Evolutionary conservation across 2,329 filamentous ascomycete genomes (phyloP).

Genomic region (Pseudocercospora cruenta): DNA sequence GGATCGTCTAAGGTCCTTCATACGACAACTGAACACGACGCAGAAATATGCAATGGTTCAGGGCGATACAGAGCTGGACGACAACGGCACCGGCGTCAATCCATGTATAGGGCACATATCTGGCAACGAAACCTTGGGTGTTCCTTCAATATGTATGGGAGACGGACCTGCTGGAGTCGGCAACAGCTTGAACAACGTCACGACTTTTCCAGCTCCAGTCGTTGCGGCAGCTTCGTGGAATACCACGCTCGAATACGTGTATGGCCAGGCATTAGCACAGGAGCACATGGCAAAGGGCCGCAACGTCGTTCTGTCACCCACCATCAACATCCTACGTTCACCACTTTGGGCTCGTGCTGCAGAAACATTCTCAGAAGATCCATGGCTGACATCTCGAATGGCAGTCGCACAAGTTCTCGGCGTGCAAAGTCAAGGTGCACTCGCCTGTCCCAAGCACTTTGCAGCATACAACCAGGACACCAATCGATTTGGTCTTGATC

Average conservation of each 20-base stretch:
- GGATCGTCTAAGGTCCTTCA: constrained; percentile 5
- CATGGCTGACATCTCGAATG: constrained; percentile 10
- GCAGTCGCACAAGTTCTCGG: constrained; percentile 1
- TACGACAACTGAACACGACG: constrained; percentile 11
- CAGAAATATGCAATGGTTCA: constrained; percentile 17
- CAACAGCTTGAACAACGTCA: constrained; percentile 14
- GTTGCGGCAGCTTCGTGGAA: constrained; percentile 15
- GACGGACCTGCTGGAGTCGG: constrained; percentile 13
- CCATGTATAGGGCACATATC: constrained; percentile 16
- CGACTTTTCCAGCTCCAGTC: constrained; percentile 14
- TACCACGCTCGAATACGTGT: constrained; percentile 6
- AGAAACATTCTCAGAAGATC: constrained; percentile 14
- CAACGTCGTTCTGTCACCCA: constrained; percentile 15
- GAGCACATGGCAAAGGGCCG: constrained; percentile 16
- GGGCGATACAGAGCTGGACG: constrained; percentile 20
- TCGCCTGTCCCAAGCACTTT: constrained; percentile 12
- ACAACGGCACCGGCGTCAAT: constrained; percentile 15
- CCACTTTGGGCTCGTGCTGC: constrained; percentile 13
- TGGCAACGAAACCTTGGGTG: constrained; percentile 14
- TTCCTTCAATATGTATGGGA: constrained; percentile 16
- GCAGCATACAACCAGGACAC: constrained; percentile 18
- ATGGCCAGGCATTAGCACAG: constrained; percentile 13
- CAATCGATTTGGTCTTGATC: constrained; percentile 13
- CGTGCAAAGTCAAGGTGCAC: constrained; percentile 11
- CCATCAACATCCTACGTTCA: constrained; percentile 13